These are phyloP conservation scores for Datura wrightii DNA, from an alignment of 257 asterid genomes.

Conservation along the genomic window DNA sequence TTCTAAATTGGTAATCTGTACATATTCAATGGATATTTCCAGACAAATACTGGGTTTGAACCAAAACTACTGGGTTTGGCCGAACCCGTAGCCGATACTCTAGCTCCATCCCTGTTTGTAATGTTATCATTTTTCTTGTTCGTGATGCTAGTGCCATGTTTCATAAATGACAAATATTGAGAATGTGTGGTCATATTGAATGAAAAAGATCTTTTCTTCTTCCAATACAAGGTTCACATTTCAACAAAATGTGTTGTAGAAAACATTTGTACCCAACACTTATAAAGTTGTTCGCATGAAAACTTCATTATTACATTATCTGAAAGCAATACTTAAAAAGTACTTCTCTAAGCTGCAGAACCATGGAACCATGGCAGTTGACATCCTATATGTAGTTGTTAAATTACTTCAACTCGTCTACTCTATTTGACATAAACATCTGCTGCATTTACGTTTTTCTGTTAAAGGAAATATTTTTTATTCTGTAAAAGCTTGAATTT, in stretches of 20 bases:
- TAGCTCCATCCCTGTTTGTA: neutral
- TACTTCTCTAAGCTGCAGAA: neutral
- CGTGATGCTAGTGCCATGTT: neutral
- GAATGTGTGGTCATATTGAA: neutral
- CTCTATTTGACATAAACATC: neutral
- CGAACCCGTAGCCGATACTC: too few species aligned
- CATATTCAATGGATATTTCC: too few species aligned
- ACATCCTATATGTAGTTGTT: neutral
- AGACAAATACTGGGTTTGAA: too few species aligned
- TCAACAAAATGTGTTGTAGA: neutral
- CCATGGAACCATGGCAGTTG: neutral
- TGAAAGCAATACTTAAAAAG: neutral
- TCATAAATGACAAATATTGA: neutral
- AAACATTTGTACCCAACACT: neutral
- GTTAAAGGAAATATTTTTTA: slow-evolving; percentile 21
- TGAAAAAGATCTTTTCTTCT: neutral
- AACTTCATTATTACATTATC: neutral
- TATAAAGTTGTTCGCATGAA: neutral
- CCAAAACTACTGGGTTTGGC: too few species aligned
- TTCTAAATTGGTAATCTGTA: too few species aligned
- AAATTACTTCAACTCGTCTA: neutral
- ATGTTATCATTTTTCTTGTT: neutral
- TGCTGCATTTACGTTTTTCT: neutral
- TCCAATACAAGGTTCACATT: too few species aligned
- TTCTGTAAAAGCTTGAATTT: slow-evolving; percentile 31